Evolutionary conservation across 2,329 filamentous ascomycete genomes (phyloP).

Genomic region (Achaetomium macrosporum): DNA sequence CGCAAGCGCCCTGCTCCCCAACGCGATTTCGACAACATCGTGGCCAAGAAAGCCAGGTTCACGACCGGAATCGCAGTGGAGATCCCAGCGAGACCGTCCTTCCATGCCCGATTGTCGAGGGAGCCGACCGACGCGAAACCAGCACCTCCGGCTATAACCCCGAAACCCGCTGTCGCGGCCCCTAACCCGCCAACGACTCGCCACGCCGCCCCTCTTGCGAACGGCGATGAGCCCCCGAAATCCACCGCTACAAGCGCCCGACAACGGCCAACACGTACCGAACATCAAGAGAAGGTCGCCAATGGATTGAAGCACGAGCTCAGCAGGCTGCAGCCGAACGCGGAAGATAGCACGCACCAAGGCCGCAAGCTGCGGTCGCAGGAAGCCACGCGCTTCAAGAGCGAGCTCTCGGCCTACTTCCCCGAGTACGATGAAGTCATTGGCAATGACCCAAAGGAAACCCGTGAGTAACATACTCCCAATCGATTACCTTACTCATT

Average conservation of each 20-base stretch:
- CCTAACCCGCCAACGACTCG: slow-evolving; percentile 13
- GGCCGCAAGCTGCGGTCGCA: slow-evolving; percentile 76
- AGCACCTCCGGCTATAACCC: not conserved
- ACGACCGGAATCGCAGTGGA: slow-evolving; percentile 42
- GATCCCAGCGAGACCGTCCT: slow-evolving; percentile 35
- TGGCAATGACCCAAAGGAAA: slow-evolving; percentile 72
- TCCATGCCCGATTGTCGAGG: slow-evolving; percentile 14
- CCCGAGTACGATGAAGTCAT: slow-evolving; percentile 92
- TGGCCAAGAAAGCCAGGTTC: slow-evolving; percentile 43
- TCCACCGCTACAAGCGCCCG: not conserved
- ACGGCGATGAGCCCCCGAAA: not conserved
- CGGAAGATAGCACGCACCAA: slow-evolving; percentile 45
- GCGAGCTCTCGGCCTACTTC: slow-evolving; percentile 85
- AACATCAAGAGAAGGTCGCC: slow-evolving; percentile 52
- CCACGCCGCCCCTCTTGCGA: not conserved
- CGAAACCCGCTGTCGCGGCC: slow-evolving; percentile 18
- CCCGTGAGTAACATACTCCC: slow-evolving; percentile 51
- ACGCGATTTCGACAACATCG: slow-evolving; percentile 38
- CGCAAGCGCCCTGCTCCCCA: slow-evolving; percentile 38
- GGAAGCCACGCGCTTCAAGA: slow-evolving; percentile 80
- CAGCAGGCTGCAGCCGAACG: slow-evolving; percentile 47
- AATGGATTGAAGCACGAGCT: slow-evolving; percentile 59
- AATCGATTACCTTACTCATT: not conserved
- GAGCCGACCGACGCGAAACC: slow-evolving; percentile 19
- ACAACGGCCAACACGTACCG: slow-evolving; percentile 37